These are phyloP conservation scores for Yamadazyma oceani DNA, from an alignment of 1,139 yeast genomes.

Conservation along the genomic window DNA sequence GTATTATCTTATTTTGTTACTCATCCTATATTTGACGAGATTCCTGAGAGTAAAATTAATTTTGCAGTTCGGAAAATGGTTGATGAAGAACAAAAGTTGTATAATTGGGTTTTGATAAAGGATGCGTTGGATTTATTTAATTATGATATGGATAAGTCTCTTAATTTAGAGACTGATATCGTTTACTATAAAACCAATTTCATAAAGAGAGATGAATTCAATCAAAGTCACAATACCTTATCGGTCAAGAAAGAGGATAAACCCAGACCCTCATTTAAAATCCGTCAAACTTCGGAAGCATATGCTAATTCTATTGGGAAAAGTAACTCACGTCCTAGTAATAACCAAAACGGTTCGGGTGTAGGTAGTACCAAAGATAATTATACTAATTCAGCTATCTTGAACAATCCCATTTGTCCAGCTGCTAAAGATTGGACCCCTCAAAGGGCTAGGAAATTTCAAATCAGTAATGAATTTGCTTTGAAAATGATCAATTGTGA, in stretches of 20 bases:
- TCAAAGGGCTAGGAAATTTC: constrained; percentile 25
- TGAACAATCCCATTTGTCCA: constrained; percentile 36
- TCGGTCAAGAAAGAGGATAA: constrained; percentile 14
- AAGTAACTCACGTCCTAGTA: too few relatives aligned
- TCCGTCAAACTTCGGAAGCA: constrained; percentile 15
- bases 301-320: constrained; percentile 10
- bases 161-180: constrained; percentile 45
- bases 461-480: constrained; percentile 35
- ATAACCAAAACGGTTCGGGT: too few relatives aligned
- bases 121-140: constrained; percentile 37
- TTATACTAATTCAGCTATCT: constrained; percentile 12
- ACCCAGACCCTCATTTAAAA: constrained; percentile 19
- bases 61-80: constrained; percentile 27
- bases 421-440: constrained; percentile 44
- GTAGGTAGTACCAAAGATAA: too few relatives aligned
- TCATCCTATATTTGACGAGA: constrained; percentile 49
- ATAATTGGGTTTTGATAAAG: constrained; percentile 33
- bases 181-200: constrained; percentile 49
- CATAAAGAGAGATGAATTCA: constrained; percentile 38
- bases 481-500: constrained; percentile 41
- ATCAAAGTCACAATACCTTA: constrained; percentile 8
- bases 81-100: constrained; percentile 14
- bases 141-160: constrained; percentile 28
- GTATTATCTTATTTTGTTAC: constrained; percentile 42
- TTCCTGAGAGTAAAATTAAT: constrained; percentile 43